Evolutionary conservation across 176 grass and related monocot genomes (phyloP).

Genomic region (Dendrocalamus sinicus): DNA sequence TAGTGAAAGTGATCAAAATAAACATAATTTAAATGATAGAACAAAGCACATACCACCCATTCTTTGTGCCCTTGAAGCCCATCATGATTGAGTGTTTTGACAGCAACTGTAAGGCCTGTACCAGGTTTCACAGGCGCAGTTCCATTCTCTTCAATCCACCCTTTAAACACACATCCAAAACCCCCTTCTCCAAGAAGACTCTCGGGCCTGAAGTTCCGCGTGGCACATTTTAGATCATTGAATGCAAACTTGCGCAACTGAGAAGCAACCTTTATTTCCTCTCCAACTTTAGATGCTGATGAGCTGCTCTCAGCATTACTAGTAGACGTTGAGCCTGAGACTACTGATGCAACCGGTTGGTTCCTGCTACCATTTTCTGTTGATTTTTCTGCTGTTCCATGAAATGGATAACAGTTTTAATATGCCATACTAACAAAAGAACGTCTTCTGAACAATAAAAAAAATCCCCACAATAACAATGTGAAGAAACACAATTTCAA

Average conservation of each 20-base stretch:
- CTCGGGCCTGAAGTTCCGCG: constrained; percentile 83
- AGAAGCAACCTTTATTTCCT: constrained; percentile 79
- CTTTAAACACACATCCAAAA: constrained; percentile 95
- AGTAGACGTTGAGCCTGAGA: constrained; percentile 78
- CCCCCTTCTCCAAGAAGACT: constrained; percentile 84
- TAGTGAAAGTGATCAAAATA: constrained; percentile 6
- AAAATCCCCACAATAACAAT: not conserved
- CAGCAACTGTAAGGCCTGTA: constrained; percentile 90
- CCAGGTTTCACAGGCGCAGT: constrained; percentile 85
- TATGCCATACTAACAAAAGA: not conserved
- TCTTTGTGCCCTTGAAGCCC: constrained; percentile 95
- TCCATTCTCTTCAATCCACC: constrained; percentile 89
- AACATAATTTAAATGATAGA: constrained; percentile 17
- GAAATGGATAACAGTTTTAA: constrained; percentile 43
- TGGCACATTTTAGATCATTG: constrained; percentile 81
- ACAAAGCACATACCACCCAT: constrained; percentile 70
- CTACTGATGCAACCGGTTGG: constrained; percentile 66
- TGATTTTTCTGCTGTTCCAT: constrained; percentile 73
- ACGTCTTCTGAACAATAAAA: not conserved
- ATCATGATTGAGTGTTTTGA: constrained; percentile 91
- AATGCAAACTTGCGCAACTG: constrained; percentile 80
- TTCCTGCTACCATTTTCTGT: constrained; percentile 81
- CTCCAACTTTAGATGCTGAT: constrained; percentile 75
- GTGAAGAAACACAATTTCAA: constrained; percentile 15
- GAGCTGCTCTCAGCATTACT: constrained; percentile 82